Conservation (phyloP, 805 yeast species). For the Wickerhamiella azyma region DNA sequence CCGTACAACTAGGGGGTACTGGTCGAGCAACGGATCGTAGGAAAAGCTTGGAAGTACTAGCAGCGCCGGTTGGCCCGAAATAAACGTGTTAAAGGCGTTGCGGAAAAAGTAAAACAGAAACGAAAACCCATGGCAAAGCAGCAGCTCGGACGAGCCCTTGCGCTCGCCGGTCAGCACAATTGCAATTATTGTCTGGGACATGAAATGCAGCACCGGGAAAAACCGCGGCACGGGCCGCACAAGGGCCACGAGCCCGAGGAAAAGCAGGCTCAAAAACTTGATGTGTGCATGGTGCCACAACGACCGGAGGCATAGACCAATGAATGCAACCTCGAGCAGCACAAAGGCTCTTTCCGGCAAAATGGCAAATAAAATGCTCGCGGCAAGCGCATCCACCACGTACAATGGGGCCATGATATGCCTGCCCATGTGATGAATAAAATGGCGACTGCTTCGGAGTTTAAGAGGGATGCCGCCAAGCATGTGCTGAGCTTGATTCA, state of each 20-base stretch:
- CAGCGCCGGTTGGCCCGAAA: not conserved
- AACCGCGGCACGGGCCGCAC: not conserved
- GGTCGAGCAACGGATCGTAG: not conserved
- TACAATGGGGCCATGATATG: conserved; percentile 4
- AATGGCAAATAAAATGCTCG: not conserved
- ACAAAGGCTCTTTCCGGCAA: not conserved
- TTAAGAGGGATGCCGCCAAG: not conserved
- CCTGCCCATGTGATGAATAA: conserved; percentile 3
- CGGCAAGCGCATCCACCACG: conserved; percentile 1
- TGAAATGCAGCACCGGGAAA: conserved; percentile 1
- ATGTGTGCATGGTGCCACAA: not conserved
- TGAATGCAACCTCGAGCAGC: not conserved
- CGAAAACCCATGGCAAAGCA: not conserved
- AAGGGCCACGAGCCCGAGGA: not conserved
- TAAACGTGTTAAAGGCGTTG: not conserved
- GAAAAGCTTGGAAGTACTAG: not conserved
- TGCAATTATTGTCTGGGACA: not conserved
- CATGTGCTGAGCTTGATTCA: not conserved
- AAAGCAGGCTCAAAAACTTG: not conserved
- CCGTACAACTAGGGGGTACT: not conserved
- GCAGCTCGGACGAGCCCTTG: not conserved
- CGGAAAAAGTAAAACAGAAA: not conserved
- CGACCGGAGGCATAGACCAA: not conserved
- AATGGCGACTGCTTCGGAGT: not conserved
- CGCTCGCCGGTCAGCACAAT: conserved; percentile 1